Base-by-base conservation (phyloP, 768 basidiomycete genomes). In the Lentinula aciculospora region DNA sequence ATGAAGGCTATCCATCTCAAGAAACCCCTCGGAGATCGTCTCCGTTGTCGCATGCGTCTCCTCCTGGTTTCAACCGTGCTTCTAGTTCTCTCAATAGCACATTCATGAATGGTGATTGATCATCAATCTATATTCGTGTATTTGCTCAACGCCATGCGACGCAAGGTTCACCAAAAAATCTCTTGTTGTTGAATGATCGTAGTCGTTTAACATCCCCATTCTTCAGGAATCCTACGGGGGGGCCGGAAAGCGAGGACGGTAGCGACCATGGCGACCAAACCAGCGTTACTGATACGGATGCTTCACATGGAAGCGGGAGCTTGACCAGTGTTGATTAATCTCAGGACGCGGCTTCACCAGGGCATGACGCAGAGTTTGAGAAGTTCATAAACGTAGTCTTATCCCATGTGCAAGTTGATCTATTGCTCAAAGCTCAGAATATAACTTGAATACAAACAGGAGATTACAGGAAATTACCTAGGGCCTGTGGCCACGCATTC, bases 91-190 rank as follows among this genome's bases (percentile, higher is more conserved):
- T 74, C 29, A 66, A 73, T 51, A 75, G 74, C 61, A 68, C 69
- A 53, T 61, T 69, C 64, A 71, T 74, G 70, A 81, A 82, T 60
- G 80, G 80, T 79, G 73, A 74, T 74, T 78, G 71, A 69, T 69
- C 70, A 68, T 68, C 68, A 42, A 56, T 50, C 64, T 59, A 32
- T 64, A 15, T 44, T 37, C 46, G 60, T 57, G 61, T 62, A 17
- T 47, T 1, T 17, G 58, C 62, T 49, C 68, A 62, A 29, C 47
- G 39, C n/a, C 25, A 31, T 29, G 42, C 32, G 47, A 45, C 42
- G 47, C 49, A 58, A 48, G 60, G 57, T 47, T 31, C 57, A 29
- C 31, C 54, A 31, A 56, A 39, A 19, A 49, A 21, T 39, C 31
- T 57, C 21, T 57, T 39, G 48, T 13, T 46, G 6, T 36, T 27